phyloP scores from a whole-genome alignment of 2,329 filamentous ascomycete genomes.

The Aspergillus brunneoviolaceus region DNA sequence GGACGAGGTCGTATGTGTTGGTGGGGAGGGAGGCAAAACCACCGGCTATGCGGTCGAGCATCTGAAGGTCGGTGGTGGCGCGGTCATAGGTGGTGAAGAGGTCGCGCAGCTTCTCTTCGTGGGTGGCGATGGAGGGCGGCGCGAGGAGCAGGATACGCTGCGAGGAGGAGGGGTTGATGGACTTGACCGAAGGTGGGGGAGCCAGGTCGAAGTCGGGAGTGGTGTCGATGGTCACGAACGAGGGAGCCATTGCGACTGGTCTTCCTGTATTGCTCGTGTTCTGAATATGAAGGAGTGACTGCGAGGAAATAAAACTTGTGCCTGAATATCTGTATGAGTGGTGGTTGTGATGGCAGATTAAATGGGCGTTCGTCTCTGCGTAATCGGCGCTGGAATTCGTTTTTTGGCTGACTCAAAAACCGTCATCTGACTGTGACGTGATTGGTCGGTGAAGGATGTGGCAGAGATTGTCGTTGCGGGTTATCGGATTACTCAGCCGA shows the following conservation, averaged over 20 bases:
- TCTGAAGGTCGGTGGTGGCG: slow-evolving; percentile 81
- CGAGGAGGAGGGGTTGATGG: slow-evolving; percentile 19
- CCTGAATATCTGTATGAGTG: not conserved
- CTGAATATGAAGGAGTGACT: not conserved
- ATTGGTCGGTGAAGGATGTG: slow-evolving; percentile 1
- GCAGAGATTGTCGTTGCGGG: slow-evolving; percentile 4
- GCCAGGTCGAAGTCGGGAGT: slow-evolving; percentile 52
- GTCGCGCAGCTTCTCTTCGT: slow-evolving; percentile 72
- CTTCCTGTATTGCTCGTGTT: slow-evolving; percentile 1
- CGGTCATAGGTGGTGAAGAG: slow-evolving; percentile 74
- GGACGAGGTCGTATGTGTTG: slow-evolving; percentile 77
- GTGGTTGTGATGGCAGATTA: not conserved
- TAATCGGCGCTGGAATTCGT: slow-evolving; percentile 1
- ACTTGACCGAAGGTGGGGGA: slow-evolving; percentile 31
- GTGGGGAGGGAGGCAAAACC: slow-evolving; percentile 75
- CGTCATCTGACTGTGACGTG: slow-evolving; percentile 7
- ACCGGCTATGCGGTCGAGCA: slow-evolving; percentile 89
- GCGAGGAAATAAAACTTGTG: not conserved
- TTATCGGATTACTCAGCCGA: slow-evolving; percentile 1
- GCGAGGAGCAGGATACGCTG: slow-evolving; percentile 77
- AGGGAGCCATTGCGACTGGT: slow-evolving; percentile 14
- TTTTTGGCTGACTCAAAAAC: slow-evolving; percentile 6
- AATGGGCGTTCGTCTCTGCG: not conserved
- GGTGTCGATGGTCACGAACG: slow-evolving; percentile 51
- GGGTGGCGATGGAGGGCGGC: slow-evolving; percentile 82